These are phyloP conservation scores for Calycina marina DNA, from an alignment of 2,329 filamentous ascomycete genomes.

Conservation along the genomic window DNA sequence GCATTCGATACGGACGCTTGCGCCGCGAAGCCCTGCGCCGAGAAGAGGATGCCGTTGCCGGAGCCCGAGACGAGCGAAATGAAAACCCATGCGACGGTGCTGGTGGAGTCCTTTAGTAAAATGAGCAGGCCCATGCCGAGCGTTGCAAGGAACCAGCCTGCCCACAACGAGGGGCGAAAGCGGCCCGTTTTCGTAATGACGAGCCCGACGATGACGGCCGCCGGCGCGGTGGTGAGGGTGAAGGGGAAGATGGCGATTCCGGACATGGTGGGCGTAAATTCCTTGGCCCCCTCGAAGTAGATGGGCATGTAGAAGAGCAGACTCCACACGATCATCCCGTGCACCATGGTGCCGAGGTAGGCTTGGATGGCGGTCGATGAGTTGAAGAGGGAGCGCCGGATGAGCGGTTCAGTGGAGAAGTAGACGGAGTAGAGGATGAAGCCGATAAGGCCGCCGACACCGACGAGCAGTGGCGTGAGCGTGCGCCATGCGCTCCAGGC, in stretches of 20 bases:
- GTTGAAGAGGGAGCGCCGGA: conserved; percentile 27
- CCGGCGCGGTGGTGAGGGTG: conserved; percentile 43
- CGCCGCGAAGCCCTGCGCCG: conserved; percentile 42
- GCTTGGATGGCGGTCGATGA: conserved; percentile 33
- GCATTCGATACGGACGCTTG: conserved; percentile 42
- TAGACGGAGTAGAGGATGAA: conserved; percentile 37
- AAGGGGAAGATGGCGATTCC: conserved; percentile 42
- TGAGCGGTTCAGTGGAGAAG: conserved; percentile 16
- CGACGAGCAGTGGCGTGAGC: conserved; percentile 43
- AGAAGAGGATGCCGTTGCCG: conserved; percentile 48
- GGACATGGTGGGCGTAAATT: conserved; percentile 33
- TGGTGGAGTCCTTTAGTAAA: conserved; percentile 32
- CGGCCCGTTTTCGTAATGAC: conserved; percentile 37
- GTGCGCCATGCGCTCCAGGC: conserved; percentile 45
- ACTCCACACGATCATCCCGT: conserved; percentile 38
- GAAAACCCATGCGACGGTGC: conserved; percentile 40
- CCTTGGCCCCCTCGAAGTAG: conserved; percentile 34
- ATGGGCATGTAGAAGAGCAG: conserved; percentile 38
- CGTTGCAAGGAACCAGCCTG: conserved; percentile 44
- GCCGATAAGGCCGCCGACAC: conserved; percentile 31
- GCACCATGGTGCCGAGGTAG: conserved; percentile 36
- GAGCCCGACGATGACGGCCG: conserved; percentile 39
- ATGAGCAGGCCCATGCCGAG: conserved; percentile 42
- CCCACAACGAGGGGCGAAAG: conserved; percentile 36
- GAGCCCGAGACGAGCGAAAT: conserved; percentile 44